These are phyloP conservation scores for Parsonsia alboflavescens DNA, from an alignment of 257 asterid species.

Conservation along the genomic window DNA sequence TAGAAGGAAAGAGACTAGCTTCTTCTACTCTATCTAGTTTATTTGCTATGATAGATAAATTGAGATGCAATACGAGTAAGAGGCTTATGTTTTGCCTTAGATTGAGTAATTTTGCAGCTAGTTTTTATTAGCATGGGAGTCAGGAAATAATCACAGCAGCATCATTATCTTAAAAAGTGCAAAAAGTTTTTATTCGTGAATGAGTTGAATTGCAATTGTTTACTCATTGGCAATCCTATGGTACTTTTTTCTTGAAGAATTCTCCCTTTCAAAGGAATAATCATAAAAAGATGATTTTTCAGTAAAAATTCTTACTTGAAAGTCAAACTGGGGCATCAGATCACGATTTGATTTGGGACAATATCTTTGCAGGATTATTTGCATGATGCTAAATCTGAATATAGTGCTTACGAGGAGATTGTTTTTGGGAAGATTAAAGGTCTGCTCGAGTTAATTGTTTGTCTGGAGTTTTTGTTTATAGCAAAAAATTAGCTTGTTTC, in stretches of 20 bases:
- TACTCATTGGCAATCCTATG: neutral
- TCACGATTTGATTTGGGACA: slow-evolving; percentile 21
- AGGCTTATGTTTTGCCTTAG: neutral
- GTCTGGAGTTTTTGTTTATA: neutral
- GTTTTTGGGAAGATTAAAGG: slow-evolving; percentile 76
- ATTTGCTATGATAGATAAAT: neutral
- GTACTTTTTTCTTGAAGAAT: neutral
- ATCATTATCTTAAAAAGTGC: neutral
- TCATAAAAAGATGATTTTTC: neutral
- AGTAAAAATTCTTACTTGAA: neutral
- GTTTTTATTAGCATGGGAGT: neutral
- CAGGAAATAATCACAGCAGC: neutral
- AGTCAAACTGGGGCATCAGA: neutral
- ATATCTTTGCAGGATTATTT: slow-evolving; percentile 60
- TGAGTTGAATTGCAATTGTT: neutral
- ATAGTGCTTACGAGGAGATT: slow-evolving; percentile 56
- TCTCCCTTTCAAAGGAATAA: neutral
- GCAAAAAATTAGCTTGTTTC: neutral
- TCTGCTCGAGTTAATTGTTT: slow-evolving; percentile 22
- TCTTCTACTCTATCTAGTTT: neutral
- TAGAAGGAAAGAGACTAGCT: neutral
- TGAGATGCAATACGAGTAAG: too few relatives aligned
- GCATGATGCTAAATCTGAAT: slow-evolving; percentile 72
- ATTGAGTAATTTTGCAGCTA: neutral
- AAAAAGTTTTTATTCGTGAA: too few relatives aligned